phyloP scores from a whole-genome alignment of 2,329 filamentous ascomycete species.

The Colletotrichum sp. region DNA sequence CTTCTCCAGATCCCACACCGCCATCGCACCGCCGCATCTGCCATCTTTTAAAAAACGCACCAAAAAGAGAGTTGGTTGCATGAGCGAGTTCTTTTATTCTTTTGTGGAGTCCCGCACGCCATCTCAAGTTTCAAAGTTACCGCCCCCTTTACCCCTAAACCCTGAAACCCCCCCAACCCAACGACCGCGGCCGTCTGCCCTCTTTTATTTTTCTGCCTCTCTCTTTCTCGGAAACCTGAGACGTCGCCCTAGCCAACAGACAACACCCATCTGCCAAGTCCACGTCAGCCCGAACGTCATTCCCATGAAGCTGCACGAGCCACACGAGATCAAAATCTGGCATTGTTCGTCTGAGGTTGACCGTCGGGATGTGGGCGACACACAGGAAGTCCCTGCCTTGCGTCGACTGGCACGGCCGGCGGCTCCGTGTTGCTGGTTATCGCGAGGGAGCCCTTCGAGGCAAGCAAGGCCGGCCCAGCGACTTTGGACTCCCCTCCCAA shows the following conservation, averaged over 20 bases:
- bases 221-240: neutral
- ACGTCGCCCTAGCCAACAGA: neutral
- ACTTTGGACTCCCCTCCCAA: neutral
- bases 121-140: neutral
- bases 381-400: neutral
- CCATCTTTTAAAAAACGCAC: neutral
- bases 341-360: slow-evolving; percentile 4
- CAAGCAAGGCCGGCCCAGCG: neutral
- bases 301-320: neutral
- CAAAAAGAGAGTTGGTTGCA: neutral
- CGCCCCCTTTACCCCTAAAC: neutral
- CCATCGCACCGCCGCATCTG: neutral
- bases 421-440: neutral
- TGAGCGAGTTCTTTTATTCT: neutral
- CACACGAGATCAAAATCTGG: neutral
- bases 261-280: neutral
- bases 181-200: neutral
- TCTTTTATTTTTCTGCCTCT: neutral
- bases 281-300: slow-evolving; percentile 4
- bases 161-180: neutral
- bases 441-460: neutral
- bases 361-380: neutral
- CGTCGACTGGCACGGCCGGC: neutral
- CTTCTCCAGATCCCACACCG: neutral
- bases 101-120: neutral